phyloP scores from a whole-genome alignment of 371 early-diverging fungal genomes.

The Saksenaea vasiformis region DNA sequence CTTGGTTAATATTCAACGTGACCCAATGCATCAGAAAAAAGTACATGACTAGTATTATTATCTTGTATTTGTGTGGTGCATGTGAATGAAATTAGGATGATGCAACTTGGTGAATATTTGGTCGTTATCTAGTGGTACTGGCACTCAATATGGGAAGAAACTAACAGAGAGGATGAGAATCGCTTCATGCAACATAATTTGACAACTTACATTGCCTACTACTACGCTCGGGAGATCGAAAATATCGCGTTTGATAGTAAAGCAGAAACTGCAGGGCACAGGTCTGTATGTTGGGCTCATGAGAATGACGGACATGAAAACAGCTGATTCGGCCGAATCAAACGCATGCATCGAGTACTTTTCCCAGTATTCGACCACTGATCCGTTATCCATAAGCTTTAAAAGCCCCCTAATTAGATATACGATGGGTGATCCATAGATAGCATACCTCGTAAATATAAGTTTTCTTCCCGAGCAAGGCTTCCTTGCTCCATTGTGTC shows the following conservation, averaged over 20 bases:
- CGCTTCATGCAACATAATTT: not conserved
- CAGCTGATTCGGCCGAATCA: slow-evolving; percentile 82
- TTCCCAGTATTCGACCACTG: slow-evolving; percentile 93
- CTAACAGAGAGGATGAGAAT: not conserved
- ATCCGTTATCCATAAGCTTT: slow-evolving; percentile 85
- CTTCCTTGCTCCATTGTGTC: slow-evolving; percentile 82
- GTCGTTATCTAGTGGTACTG: not conserved
- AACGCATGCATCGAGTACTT: slow-evolving; percentile 86
- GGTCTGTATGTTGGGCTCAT: slow-evolving; percentile 63
- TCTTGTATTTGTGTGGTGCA: not conserved
- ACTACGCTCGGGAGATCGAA: slow-evolving; percentile 89
- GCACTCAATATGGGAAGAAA: slow-evolving; percentile 1
- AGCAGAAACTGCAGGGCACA: slow-evolving; percentile 88
- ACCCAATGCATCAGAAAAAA: too few relatives aligned
- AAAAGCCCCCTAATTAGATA: not conserved
- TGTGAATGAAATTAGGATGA: not conserved
- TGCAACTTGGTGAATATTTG: not conserved
- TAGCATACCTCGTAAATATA: slow-evolving; percentile 72
- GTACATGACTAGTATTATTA: not conserved
- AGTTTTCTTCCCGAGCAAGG: slow-evolving; percentile 68
- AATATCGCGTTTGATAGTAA: slow-evolving; percentile 90
- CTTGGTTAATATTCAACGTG: too few relatives aligned
- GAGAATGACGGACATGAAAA: slow-evolving; percentile 79
- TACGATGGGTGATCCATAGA: not conserved
- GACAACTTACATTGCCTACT: slow-evolving; percentile 64